These are phyloP conservation scores for Xylariaceae sp. DNA, from an alignment of 2,329 filamentous ascomycete species.

Conservation along the genomic window DNA sequence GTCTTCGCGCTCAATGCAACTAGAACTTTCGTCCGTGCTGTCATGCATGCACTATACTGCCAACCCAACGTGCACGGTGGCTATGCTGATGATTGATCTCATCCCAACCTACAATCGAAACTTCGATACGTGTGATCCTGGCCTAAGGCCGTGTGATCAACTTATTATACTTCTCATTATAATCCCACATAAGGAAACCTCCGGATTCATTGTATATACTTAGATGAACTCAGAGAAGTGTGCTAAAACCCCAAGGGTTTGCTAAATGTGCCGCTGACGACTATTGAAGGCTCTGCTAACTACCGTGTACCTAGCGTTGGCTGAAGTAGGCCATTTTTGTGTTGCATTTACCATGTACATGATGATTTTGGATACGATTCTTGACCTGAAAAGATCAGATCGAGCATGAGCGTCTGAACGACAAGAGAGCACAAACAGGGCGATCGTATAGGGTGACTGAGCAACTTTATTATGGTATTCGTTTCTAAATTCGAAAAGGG, in stretches of 20 bases:
- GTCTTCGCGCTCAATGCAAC: slow-evolving; percentile 15
- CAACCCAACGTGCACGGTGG: background rate
- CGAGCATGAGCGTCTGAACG: too few relatives aligned
- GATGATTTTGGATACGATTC: too few relatives aligned
- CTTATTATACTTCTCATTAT: slow-evolving; percentile 14
- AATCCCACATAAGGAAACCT: background rate
- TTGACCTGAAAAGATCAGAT: too few relatives aligned
- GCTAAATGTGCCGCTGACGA: slow-evolving; percentile 5
- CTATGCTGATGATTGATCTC: too few relatives aligned
- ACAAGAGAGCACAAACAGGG: too few relatives aligned
- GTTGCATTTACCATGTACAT: too few relatives aligned
- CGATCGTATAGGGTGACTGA: too few relatives aligned
- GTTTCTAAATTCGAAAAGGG: background rate
- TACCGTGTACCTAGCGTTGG: background rate
- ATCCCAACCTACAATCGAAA: too few relatives aligned
- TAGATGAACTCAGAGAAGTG: slow-evolving; percentile 6
- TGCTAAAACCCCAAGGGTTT: slow-evolving; percentile 15
- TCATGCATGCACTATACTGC: slow-evolving; percentile 3
- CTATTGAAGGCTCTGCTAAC: background rate
- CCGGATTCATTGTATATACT: background rate
- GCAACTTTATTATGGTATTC: slow-evolving; percentile 5
- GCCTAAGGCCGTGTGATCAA: slow-evolving; percentile 18
- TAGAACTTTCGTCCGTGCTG: slow-evolving; percentile 5
- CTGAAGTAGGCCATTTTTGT: too few relatives aligned
- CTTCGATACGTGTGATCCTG: too few relatives aligned